Conservation (phyloP, 331 rosid genomes). For the Malus hybrid region DNA sequence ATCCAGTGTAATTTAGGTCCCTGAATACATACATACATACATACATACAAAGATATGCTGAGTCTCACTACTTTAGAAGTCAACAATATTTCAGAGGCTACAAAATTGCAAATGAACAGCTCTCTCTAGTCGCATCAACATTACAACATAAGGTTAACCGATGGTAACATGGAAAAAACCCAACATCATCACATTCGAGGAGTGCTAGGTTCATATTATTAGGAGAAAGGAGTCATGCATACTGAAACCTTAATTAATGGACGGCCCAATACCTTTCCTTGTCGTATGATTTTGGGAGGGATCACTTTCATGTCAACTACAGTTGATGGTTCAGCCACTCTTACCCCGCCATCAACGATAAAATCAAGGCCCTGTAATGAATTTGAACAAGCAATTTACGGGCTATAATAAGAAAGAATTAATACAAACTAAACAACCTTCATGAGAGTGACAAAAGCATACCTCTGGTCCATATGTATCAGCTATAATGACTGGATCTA, state of each 20-base stretch:
- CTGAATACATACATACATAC: slow-evolving; percentile 27
- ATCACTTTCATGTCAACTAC: slow-evolving; percentile 79
- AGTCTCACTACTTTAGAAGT: background rate
- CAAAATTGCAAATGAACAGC: background rate
- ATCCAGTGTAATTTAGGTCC: slow-evolving; percentile 76
- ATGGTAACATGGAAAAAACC: background rate
- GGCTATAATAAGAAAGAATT: background rate
- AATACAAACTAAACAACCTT: background rate
- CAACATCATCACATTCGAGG: background rate
- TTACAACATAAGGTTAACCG: background rate
- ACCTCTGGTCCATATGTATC: slow-evolving; percentile 90
- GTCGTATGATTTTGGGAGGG: slow-evolving; percentile 74
- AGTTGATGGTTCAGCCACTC: slow-evolving; percentile 93
- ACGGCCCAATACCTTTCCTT: slow-evolving; percentile 68
- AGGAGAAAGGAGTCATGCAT: background rate
- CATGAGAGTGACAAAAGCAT: slow-evolving; percentile 12
- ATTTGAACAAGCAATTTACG: slow-evolving; percentile 10
- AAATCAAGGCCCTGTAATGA: slow-evolving; percentile 84
- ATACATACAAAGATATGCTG: background rate
- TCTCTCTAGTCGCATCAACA: background rate
- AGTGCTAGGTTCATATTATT: background rate
- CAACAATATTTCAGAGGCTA: background rate
- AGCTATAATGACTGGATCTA: slow-evolving; percentile 82
- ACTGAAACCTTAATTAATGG: slow-evolving; percentile 2
- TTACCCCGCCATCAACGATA: slow-evolving; percentile 78